phyloP scores from a whole-genome alignment of 2,329 filamentous ascomycete genomes.

The Xylariaceae sp. region DNA sequence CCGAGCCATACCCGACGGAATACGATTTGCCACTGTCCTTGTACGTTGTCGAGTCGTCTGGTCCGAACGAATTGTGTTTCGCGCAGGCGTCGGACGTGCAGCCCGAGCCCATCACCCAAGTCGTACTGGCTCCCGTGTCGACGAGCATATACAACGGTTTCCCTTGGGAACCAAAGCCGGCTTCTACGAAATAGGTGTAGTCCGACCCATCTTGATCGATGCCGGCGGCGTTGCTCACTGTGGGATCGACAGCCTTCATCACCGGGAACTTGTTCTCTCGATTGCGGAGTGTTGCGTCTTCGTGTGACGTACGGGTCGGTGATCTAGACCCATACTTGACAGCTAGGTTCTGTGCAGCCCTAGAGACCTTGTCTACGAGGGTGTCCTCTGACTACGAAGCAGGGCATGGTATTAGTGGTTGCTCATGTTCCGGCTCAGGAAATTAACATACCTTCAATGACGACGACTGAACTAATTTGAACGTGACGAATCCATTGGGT shows the following conservation, averaged over 20 bases:
- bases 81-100: constrained; percentile 70
- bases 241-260: constrained; percentile 49
- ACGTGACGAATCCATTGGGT: constrained; percentile 39
- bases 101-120: constrained; percentile 78
- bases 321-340: constrained; percentile 43
- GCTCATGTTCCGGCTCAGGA: background rate
- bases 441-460: constrained; percentile 39
- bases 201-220: constrained; percentile 68
- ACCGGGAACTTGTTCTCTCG: constrained; percentile 53
- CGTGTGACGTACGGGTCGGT: constrained; percentile 17
- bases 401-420: constrained; percentile 19
- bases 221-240: constrained; percentile 52
- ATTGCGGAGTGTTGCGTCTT: constrained; percentile 33
- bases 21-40: constrained; percentile 58
- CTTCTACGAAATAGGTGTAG: constrained; percentile 66
- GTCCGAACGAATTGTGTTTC: constrained; percentile 71
- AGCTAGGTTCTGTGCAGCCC: constrained; percentile 42
- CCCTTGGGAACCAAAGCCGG: constrained; percentile 56
- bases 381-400: constrained; percentile 38
- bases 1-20: constrained; percentile 75
- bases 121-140: constrained; percentile 71
- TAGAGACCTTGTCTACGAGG: constrained; percentile 41
- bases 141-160: constrained; percentile 64
- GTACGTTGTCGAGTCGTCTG: constrained; percentile 66
- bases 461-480: constrained; percentile 45